Conservation (phyloP, 495 filamentous ascomycete species). For the Aspergillus nidulans region DNA sequence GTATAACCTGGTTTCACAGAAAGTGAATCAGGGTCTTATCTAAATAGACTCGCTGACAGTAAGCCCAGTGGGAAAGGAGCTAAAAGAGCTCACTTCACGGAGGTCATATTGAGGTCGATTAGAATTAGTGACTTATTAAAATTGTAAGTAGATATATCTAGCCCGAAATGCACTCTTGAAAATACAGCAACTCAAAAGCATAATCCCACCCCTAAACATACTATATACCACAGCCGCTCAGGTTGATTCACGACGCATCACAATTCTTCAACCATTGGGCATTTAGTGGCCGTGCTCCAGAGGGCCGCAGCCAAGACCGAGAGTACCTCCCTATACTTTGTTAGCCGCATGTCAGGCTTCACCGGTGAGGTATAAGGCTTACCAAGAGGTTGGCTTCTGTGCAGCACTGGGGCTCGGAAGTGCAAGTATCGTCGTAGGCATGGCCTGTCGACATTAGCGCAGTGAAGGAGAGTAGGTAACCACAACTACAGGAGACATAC, state of each 20-base stretch:
- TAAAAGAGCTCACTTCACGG: too few relatives aligned
- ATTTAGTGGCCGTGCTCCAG: not conserved
- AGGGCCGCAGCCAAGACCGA: slow-evolving; percentile 25
- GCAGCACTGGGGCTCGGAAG: slow-evolving; percentile 33
- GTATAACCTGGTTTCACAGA: too few relatives aligned
- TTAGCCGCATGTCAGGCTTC: not conserved
- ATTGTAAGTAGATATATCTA: not conserved
- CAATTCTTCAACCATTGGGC: not conserved
- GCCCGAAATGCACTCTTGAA: not conserved
- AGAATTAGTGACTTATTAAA: slow-evolving; percentile 2
- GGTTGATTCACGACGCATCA: not conserved
- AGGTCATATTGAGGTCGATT: too few relatives aligned
- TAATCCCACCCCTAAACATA: not conserved
- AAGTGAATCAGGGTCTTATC: too few relatives aligned
- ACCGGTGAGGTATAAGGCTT: slow-evolving; percentile 6
- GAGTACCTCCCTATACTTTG: slow-evolving; percentile 16
- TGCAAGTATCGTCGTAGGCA: slow-evolving; percentile 14
- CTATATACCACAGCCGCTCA: not conserved
- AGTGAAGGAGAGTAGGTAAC: not conserved
- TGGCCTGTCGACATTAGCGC: slow-evolving; percentile 22
- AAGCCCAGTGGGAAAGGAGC: too few relatives aligned
- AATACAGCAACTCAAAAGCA: not conserved
- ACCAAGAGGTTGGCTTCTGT: slow-evolving; percentile 34
- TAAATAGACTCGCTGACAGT: too few relatives aligned
- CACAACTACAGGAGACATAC: slow-evolving; percentile 18